Conservation (phyloP, 2,329 filamentous ascomycete genomes). For the Orbilia brochopaga region DNA sequence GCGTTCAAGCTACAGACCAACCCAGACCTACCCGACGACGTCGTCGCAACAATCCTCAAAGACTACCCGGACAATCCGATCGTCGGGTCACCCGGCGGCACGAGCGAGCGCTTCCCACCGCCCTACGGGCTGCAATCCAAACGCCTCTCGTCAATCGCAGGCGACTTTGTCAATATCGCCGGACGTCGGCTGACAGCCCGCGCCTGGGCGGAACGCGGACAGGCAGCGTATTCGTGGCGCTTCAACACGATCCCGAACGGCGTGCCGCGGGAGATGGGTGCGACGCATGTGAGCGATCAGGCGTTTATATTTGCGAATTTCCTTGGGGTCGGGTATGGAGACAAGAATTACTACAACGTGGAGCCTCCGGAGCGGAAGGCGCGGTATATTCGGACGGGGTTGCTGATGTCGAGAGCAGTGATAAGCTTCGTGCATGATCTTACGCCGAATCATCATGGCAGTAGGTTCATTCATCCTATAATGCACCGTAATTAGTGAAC, state of each 20-base stretch:
- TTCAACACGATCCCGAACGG: constrained; percentile 67
- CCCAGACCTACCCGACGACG: constrained; percentile 9
- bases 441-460: constrained; percentile 34
- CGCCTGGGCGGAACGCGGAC: constrained; percentile 61
- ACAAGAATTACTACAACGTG: constrained; percentile 36
- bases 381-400: constrained; percentile 38
- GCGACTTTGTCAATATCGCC: constrained; percentile 66
- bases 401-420: constrained; percentile 39
- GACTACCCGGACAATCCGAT: constrained; percentile 38
- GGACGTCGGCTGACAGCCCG: constrained; percentile 65
- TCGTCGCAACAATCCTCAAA: constrained; percentile 12
- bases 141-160: constrained; percentile 64
- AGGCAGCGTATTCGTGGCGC: constrained; percentile 67
- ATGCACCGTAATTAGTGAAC: neutral
- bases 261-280: constrained; percentile 59
- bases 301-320: constrained; percentile 57
- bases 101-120: constrained; percentile 29
- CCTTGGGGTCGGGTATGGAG: constrained; percentile 52
- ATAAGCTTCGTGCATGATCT: constrained; percentile 45
- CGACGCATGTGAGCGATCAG: constrained; percentile 63
- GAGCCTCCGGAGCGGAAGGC: constrained; percentile 23
- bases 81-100: constrained; percentile 23
- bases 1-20: constrained; percentile 8
- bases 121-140: constrained; percentile 62
- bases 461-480: constrained; percentile 18